These are phyloP conservation scores for Phytophthora chlamydospora DNA, from an alignment of 352 stramenopile species.

Conservation along the genomic window DNA sequence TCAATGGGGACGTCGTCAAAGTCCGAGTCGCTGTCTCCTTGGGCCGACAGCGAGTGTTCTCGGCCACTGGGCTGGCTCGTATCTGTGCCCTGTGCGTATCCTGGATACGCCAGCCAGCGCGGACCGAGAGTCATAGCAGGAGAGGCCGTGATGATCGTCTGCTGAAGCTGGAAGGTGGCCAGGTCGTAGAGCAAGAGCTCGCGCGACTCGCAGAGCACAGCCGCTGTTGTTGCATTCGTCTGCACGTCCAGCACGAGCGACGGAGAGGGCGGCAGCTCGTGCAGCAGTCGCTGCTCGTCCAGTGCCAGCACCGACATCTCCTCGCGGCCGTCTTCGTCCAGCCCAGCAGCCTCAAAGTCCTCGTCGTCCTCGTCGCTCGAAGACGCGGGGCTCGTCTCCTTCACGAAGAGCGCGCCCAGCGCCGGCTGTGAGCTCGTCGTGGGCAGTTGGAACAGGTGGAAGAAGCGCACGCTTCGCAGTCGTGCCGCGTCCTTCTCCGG, in stretches of 20 bases:
- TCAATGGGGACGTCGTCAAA: conserved; percentile 50
- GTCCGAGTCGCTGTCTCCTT: conserved; percentile 52
- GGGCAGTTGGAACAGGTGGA: conserved; percentile 58
- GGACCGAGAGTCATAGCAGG: conserved; percentile 68
- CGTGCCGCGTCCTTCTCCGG: conserved; percentile 43
- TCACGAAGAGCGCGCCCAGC: conserved; percentile 58
- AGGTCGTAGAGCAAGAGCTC: conserved; percentile 77
- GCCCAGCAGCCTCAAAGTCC: conserved; percentile 40
- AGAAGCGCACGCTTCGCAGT: conserved; percentile 60
- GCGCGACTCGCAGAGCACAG: conserved; percentile 69
- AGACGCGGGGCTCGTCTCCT: conserved; percentile 31
- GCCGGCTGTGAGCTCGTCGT: conserved; percentile 14
- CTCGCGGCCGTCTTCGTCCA: conserved; percentile 45
- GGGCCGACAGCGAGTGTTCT: conserved; percentile 31
- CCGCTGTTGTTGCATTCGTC: conserved; percentile 56
- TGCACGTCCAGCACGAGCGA: conserved; percentile 76
- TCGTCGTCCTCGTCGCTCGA: conserved; percentile 43
- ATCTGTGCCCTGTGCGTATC: conserved; percentile 35
- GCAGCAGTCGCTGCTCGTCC: conserved; percentile 51
- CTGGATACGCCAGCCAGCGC: conserved; percentile 77
- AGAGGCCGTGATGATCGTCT: conserved; percentile 54
- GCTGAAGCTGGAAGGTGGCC: conserved; percentile 48
- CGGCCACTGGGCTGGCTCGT: conserved; percentile 16
- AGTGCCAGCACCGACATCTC: conserved; percentile 61
- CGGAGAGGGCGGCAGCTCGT: conserved; percentile 62